Evolutionary conservation across 768 basidiomycete species (phyloP), one percentile per base, ranked within the genome.

Genomic region (Tylopilus cervinicoccineus): DNA sequence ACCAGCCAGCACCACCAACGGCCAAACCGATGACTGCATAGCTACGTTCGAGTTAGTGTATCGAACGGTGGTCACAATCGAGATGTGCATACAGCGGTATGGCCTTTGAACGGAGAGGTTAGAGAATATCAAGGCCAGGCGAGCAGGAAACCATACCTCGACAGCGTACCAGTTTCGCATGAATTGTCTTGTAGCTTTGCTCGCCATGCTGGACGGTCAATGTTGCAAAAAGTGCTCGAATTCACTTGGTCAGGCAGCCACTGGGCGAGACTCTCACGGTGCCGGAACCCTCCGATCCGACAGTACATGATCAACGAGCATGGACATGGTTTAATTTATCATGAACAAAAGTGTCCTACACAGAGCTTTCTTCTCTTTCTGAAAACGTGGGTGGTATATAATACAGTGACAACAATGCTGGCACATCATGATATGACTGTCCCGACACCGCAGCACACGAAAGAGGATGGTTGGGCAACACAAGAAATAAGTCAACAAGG

Each of bases 1-100:
- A 90, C 83, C 80, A 86, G 38, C 64, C 56, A 46, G 85, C 86
- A 55, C 87, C 87, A 45, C 65, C 69, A 36, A 73, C 66, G 20
- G 75, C 73, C 31, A 72, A 38, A 38, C 79, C 79, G 31, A 81
- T 71, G 58, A 83, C 69, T 51, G 64, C 69, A 48, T 76, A 77
- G 45, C 76, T 81, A 40, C 2, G 26, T 29, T 8, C 50, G 33
- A 38, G n/a, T 63, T 19, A 66, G 53, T 51, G 32, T 22, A 28
- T 14, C 36, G 38, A 40, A 47, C 38, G n/a, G 32, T 4, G 24
- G 31, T 37, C 47, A 23, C 42, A 43, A 37, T 33, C 38, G 53
- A 45, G 47, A 47, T 5, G 13, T 24, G 55, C 74, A 62, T 59
- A 76, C 75, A 79, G 71, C 38, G 76, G 78, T 54, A 74, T 72